These are phyloP conservation scores for Umbilicus rupestris DNA, from an alignment of 164 flowering plant genomes.

Conservation along the genomic window DNA sequence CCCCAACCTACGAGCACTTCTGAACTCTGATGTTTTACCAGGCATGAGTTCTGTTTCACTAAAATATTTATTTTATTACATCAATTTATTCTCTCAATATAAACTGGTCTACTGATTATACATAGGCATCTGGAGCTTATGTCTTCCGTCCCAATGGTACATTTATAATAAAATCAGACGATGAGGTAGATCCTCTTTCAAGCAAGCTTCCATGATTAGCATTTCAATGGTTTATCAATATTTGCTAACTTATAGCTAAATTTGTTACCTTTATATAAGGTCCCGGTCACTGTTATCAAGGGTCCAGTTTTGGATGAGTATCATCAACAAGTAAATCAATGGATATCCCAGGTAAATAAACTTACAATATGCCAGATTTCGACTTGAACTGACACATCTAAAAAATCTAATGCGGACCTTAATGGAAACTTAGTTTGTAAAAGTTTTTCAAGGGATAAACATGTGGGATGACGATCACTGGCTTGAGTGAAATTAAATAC, in stretches of 20 bases:
- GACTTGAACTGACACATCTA: neutral
- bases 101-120: slow-evolving; percentile 15
- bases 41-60: neutral
- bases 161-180: slow-evolving; percentile 36
- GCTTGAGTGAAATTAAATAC: neutral
- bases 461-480: too few species aligned
- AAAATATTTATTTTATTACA: neutral
- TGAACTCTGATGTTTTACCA: neutral
- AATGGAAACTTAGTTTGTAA: neutral
- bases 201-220: neutral
- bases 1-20: neutral
- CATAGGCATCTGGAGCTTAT: slow-evolving; percentile 94
- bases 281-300: slow-evolving; percentile 42
- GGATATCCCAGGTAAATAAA: slow-evolving; percentile 70
- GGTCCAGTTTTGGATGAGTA: slow-evolving; percentile 85
- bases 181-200: slow-evolving; percentile 31
- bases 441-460: too few species aligned
- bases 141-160: slow-evolving; percentile 83
- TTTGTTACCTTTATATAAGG: slow-evolving; percentile 29
- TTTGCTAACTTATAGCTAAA: neutral
- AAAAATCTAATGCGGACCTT: neutral
- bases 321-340: slow-evolving; percentile 61
- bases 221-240: neutral
- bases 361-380: neutral
- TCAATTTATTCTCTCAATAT: slow-evolving; percentile 9